Evolutionary conservation across 164 flowering plant genomes (phyloP).

Genomic region (Umbilicus rupestris): DNA sequence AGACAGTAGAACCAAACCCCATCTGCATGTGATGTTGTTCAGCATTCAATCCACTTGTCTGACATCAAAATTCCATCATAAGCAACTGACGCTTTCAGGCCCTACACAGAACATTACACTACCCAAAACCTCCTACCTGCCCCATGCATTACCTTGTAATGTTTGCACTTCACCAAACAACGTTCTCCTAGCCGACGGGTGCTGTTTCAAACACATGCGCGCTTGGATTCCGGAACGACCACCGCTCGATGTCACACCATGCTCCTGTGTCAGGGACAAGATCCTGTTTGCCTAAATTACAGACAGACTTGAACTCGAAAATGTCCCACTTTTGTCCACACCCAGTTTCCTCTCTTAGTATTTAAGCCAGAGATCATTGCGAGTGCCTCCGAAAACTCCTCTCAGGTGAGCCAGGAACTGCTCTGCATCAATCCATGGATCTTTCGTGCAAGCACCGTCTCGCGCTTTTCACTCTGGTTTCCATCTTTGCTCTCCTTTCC

Average conservation of each 20-base stretch:
- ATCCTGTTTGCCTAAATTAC: neutral
- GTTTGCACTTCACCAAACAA: neutral
- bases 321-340: too few relatives aligned
- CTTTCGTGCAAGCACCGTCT: neutral
- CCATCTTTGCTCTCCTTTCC: neutral
- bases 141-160: neutral
- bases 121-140: too few relatives aligned
- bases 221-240: neutral
- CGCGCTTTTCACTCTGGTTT: neutral
- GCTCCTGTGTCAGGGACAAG: neutral
- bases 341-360: too few relatives aligned
- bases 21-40: neutral
- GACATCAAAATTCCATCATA: neutral
- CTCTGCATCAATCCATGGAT: neutral
- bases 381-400: neutral
- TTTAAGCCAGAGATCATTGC: neutral
- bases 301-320: neutral
- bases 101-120: too few relatives aligned
- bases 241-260: neutral
- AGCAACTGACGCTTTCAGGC: neutral
- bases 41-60: neutral
- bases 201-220: neutral
- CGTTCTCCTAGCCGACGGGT: neutral
- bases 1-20: neutral
- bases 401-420: neutral